These are phyloP conservation scores for Hypholoma fasciculare DNA, from an alignment of 768 basidiomycete genomes.

Conservation along the genomic window DNA sequence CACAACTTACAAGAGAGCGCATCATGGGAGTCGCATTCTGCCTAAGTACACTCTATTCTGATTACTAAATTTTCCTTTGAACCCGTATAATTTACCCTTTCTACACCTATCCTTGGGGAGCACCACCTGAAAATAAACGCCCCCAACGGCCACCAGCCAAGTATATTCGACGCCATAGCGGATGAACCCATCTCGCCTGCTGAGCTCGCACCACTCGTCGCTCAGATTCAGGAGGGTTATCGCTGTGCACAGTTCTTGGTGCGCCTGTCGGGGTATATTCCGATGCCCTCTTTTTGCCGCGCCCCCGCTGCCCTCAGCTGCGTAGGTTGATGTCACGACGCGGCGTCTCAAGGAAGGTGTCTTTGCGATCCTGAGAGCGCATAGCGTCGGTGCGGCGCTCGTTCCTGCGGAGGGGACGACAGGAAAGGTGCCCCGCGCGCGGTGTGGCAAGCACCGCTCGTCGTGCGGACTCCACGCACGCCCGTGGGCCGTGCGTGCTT, in stretches of 20 bases:
- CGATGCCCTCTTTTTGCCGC: conserved; percentile 66
- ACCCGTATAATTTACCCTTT: conserved; percentile 77
- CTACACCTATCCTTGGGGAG: conserved; percentile 40
- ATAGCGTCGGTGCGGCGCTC: conserved; percentile 29
- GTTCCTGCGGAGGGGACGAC: conserved; percentile 35
- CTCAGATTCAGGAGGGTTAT: conserved; percentile 64
- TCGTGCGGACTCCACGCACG: conserved; percentile 63
- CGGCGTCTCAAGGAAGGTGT: conserved; percentile 51
- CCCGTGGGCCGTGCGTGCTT: conserved; percentile 50
- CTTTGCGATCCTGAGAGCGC: conserved; percentile 36
- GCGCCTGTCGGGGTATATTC: conserved; percentile 71
- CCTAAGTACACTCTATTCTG: too few relatives aligned
- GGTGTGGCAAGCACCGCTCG: conserved; percentile 58
- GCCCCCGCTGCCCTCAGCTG: conserved; percentile 57
- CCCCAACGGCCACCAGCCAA: conserved; percentile 1
- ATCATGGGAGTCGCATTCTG: too few relatives aligned
- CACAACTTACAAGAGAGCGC: conserved; percentile 73
- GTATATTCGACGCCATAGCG: conserved; percentile 32
- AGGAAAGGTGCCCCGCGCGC: conserved; percentile 14
- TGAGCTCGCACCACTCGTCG: conserved; percentile 58
- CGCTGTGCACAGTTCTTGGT: conserved; percentile 70
- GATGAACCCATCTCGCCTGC: conserved; percentile 56
- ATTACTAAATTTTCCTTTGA: conserved; percentile 88
- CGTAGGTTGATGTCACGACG: conserved; percentile 57
- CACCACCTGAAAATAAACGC: conserved; percentile 8